Evolutionary conservation across 2,329 filamentous ascomycete species (phyloP), one percentile per base, ranked within the genome.

Genomic region (Chrysoporthe cubensis): DNA sequence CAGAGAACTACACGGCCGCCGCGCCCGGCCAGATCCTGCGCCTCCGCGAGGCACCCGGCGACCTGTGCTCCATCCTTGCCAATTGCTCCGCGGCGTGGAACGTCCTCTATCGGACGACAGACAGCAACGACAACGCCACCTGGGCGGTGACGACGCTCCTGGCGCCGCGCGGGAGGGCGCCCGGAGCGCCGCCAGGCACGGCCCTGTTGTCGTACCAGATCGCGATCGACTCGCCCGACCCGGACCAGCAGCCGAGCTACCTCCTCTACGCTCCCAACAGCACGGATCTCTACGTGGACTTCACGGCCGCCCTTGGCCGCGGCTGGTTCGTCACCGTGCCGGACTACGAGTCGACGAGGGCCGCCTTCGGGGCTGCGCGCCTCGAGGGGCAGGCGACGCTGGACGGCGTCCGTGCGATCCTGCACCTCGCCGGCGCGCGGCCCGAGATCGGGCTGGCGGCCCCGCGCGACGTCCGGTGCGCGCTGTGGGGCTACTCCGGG

Each of bases 251-350:
- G 50, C 50, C 50, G 50, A 54, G 50, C 50, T 54, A 54, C 50
- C 9, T 32, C 7, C 50, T 54, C 50, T 54, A 54, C 50, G 32
- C 50, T 13, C 50, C 50, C 21, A 54, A 54, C 50, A 26, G 9
- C 50, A 54, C 50, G 11, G 4, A 11, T 21, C 1, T 8, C 26
- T 54, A 21, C 21, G 21, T 54, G 11, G 50, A 54, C 50, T 32
- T 54, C 50, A 54, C 50, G 21, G 50, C 50, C 50, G 21, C 50
- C 50, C 50, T 54, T 11, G 50, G 50, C 50, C 50, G 50, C 50
- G 50, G 50, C 50, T 54, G 50, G 50, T 54, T 54, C 50, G 50
- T 54, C 50, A 54, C 21, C 50, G 50, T 54, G 21, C 50, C 50
- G 3, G 50, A 54, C 50, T 54, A 54, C 50, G 50, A 54, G 50